phyloP scores from a whole-genome alignment of 768 basidiomycete genomes.

The Pulveroboletus ravenelii region DNA sequence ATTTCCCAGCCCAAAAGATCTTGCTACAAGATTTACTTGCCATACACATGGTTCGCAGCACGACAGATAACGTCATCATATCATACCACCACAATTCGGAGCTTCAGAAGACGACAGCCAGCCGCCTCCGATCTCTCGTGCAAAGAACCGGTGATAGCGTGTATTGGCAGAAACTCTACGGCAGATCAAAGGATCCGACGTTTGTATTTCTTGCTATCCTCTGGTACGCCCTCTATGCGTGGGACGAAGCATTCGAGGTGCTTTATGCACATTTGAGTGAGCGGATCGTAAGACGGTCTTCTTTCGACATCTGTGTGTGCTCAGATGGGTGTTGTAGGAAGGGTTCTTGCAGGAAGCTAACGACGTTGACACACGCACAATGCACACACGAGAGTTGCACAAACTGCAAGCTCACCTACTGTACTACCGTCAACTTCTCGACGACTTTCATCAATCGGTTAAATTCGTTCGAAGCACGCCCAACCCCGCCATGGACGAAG shows the following conservation, averaged over 20 bases:
- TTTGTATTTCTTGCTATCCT: slow-evolving; percentile 49
- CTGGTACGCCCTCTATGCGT: slow-evolving; percentile 59
- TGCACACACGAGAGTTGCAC: slow-evolving; percentile 51
- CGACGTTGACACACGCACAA: slow-evolving; percentile 37
- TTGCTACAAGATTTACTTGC: slow-evolving; percentile 45
- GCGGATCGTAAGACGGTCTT: slow-evolving; percentile 34
- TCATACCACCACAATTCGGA: slow-evolving; percentile 30
- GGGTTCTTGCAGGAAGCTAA: slow-evolving; percentile 37
- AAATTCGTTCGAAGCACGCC: slow-evolving; percentile 43
- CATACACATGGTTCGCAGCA: slow-evolving; percentile 46
- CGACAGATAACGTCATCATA: slow-evolving; percentile 22
- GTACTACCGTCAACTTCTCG: slow-evolving; percentile 50
- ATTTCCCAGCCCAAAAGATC: slow-evolving; percentile 14
- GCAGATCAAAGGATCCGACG: slow-evolving; percentile 43
- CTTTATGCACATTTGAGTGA: slow-evolving; percentile 47
- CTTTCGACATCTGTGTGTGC: not conserved
- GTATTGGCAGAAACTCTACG: slow-evolving; percentile 31
- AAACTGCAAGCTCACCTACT: slow-evolving; percentile 55
- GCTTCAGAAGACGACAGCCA: slow-evolving; percentile 25
- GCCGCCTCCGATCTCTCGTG: slow-evolving; percentile 26
- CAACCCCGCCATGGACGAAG: slow-evolving; percentile 43
- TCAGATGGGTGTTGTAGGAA: slow-evolving; percentile 34
- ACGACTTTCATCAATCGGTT: slow-evolving; percentile 49
- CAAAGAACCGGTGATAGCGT: slow-evolving; percentile 31
- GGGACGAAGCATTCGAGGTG: slow-evolving; percentile 56